A percentile compares a stretch with the other conserved stretches of the same genome.
These are phyloP conservation scores for Aureobasidium sp. DNA, from an alignment of 2,329 filamentous ascomycete species.

Conservation along the genomic window DNA sequence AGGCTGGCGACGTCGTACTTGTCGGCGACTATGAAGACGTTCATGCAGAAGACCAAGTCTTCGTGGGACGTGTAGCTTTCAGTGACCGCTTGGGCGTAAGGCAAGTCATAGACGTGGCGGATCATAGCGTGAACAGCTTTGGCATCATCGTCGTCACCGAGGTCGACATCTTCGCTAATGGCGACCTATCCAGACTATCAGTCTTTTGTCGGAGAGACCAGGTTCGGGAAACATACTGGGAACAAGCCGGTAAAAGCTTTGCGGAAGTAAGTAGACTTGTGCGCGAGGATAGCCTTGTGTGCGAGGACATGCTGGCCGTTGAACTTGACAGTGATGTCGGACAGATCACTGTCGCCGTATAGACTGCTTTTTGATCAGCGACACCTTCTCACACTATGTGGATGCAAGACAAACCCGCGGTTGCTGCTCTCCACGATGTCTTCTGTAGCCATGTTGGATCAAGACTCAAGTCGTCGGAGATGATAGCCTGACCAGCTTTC, in stretches of 20 bases:
- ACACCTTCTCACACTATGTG: background rate
- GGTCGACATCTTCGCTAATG: background rate
- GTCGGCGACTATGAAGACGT: constrained; percentile 14
- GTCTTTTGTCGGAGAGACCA: background rate
- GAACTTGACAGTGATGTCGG: background rate
- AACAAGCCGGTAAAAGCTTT: background rate
- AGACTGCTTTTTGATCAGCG: background rate
- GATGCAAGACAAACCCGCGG: background rate
- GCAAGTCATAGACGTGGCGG: background rate
- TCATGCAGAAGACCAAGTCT: background rate
- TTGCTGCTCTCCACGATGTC: background rate
- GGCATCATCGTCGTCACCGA: background rate
- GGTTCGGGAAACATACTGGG: background rate
- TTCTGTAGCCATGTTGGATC: background rate
- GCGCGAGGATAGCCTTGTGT: background rate
- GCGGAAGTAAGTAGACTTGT: background rate
- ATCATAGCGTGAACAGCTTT: background rate
- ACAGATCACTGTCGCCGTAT: background rate
- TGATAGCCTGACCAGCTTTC: too few relatives aligned
- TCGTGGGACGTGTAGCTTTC: background rate
- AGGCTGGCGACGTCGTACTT: constrained; percentile 14
- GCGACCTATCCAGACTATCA: background rate
- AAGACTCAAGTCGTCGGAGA: too few relatives aligned
- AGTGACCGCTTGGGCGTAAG: background rate
- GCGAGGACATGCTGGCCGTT: background rate